A percentile compares a stretch with the other conserved stretches of the same genome.
These are phyloP conservation scores for Acanthamoeba divionensis DNA, from an alignment of 208 protist genomes.

Conservation along the genomic window DNA sequence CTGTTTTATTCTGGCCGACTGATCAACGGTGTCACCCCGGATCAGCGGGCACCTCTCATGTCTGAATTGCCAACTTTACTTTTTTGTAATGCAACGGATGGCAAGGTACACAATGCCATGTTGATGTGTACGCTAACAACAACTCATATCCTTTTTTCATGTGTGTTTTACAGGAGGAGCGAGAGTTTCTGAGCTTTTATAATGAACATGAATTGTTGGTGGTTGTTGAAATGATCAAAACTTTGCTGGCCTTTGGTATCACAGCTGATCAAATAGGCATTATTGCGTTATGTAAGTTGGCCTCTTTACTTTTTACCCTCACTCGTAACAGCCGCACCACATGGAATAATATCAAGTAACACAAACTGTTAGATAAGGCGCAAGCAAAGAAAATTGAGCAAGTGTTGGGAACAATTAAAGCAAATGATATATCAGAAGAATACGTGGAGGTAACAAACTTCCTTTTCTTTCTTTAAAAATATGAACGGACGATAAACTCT, in stretches of 20 bases:
- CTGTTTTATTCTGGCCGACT: conserved; percentile 73
- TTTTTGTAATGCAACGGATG: conserved; percentile 51
- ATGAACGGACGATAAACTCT: too few species aligned
- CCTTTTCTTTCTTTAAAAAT: too few species aligned
- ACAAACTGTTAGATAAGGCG: conserved; percentile 65
- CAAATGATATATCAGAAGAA: neutral
- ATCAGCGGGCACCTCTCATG: conserved; percentile 55
- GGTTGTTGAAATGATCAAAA: conserved; percentile 57
- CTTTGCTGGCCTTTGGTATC: conserved; percentile 57
- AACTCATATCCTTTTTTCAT: neutral
- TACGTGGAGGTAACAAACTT: too few species aligned
- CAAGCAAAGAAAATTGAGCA: conserved; percentile 55
- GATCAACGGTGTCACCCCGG: conserved; percentile 61
- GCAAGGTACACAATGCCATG: neutral
- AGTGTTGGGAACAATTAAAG: conserved; percentile 25
- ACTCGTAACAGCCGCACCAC: neutral
- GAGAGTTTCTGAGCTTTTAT: conserved; percentile 42
- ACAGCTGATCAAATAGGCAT: conserved; percentile 68
- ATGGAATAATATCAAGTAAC: neutral
- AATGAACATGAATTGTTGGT: conserved; percentile 67
- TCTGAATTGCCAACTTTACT: conserved; percentile 45
- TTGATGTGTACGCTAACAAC: neutral
- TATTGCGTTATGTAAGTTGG: conserved; percentile 70
- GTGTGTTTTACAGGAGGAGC: conserved; percentile 34
- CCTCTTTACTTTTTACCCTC: neutral